These are phyloP conservation scores for Carex parvula DNA, from an alignment of 176 grass and related monocot species.

Conservation along the genomic window DNA sequence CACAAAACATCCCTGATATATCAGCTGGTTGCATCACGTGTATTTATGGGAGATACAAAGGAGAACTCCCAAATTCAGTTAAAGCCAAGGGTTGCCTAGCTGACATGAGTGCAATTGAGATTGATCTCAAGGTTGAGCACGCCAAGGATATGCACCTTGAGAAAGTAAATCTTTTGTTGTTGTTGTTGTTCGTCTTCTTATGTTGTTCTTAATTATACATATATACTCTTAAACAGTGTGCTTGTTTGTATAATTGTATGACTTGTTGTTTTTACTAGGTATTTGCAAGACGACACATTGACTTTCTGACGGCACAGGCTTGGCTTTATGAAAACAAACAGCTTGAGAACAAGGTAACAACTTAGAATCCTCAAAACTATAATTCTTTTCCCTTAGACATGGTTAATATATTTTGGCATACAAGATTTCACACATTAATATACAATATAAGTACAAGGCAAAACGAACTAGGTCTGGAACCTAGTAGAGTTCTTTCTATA, in stretches of 20 bases:
- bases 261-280: constrained; percentile 35
- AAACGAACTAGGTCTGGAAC: background rate
- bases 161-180: constrained; percentile 47
- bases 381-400: background rate
- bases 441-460: background rate
- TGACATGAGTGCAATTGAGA: constrained; percentile 73
- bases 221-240: background rate
- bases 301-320: constrained; percentile 75
- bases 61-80: constrained; percentile 63
- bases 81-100: constrained; percentile 69
- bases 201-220: constrained; percentile 8
- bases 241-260: background rate
- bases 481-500: background rate
- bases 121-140: constrained; percentile 79
- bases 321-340: constrained; percentile 79
- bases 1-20: constrained; percentile 69
- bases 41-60: constrained; percentile 80
- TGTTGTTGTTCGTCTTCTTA: constrained; percentile 10
- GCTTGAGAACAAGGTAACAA: constrained; percentile 63
- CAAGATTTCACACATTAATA: background rate
- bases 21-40: constrained; percentile 57
- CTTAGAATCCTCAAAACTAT: background rate
- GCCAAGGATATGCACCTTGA: constrained; percentile 76
- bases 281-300: constrained; percentile 61
- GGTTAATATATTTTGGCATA: background rate